Base-by-base conservation (phyloP, 352 stramenopile genomes). In the Pythium utonaiense region DNA sequence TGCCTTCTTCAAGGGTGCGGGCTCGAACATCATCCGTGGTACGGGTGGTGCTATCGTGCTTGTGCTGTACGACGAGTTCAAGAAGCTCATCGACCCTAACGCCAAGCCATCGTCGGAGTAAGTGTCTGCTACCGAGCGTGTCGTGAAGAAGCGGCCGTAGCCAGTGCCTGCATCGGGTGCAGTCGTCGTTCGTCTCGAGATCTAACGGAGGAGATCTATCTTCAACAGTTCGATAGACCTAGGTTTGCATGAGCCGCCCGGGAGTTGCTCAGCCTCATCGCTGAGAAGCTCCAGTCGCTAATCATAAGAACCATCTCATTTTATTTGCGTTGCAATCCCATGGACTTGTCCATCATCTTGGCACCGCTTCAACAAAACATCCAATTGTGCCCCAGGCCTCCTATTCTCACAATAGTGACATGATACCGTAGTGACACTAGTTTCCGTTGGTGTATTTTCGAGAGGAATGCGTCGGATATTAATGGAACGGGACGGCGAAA, bases 51-150 rank as follows among this genome's bases (percentile, higher is more conserved):
- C 97, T 55, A 86, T 99, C 57, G 96, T 99, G 60, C 91, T 99
- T 80, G 97, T 99, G 45, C 77, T 99, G 66, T 99, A 99, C 88
- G 97, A 98, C 66, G 96, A 99, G 83, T 98, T 99, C 85, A 99
- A 99, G 89, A 85, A 86, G 65, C 36, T 92, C 38, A 82, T 92
- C 57, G 66, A 75, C 62, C 73, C 73, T 36, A 75, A 75, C 66
- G 72, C 72, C 72, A 80, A 81, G 73, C 73, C 73, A 62, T 78
- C 73, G 61, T 78, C 73, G 67, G 72, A 77, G 57, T 80, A 80
- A 80, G 62, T 57, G 59, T 57, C 21, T 67, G 33, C 38, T 55
- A 50, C 47, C 50, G 36, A 60, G 51, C 56, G 49, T 69, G 62
- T 64, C 62, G 56, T 69, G 62, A 69, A 33, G 62, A 57, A 69